A percentile compares a stretch with the other conserved stretches of the same genome.
These are phyloP conservation scores for Colletotrichum lupini DNA, from an alignment of 2,329 filamentous ascomycete genomes.

Conservation along the genomic window DNA sequence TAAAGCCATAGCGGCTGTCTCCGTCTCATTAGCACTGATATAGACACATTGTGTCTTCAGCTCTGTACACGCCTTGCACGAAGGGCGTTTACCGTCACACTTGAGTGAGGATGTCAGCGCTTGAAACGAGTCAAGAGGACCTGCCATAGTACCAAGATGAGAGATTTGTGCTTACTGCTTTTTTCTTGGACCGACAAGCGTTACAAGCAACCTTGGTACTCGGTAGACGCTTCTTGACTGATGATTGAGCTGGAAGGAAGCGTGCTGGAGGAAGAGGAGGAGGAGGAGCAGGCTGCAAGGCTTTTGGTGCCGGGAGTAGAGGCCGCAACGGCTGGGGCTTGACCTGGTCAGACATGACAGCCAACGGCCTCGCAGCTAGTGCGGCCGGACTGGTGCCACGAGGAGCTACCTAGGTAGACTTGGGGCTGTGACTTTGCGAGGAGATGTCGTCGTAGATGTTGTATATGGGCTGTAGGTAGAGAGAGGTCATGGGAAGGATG, in stretches of 20 bases:
- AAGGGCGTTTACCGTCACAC: constrained; percentile 38
- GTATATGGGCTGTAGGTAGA: not conserved
- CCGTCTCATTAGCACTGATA: constrained; percentile 34
- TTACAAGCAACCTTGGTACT: constrained; percentile 39
- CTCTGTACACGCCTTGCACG: constrained; percentile 36
- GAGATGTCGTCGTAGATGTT: not conserved
- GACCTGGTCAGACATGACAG: constrained; percentile 20
- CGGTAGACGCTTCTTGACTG: not conserved
- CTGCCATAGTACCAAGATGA: not conserved
- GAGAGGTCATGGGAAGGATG: not conserved
- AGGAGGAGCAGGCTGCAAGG: not conserved
- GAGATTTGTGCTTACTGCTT: constrained; percentile 33
- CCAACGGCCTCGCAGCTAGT: not conserved
- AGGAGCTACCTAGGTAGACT: not conserved
- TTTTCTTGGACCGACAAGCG: constrained; percentile 39
- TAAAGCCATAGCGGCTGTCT: constrained; percentile 28
- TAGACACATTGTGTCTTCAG: constrained; percentile 35
- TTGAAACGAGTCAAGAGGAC: not conserved
- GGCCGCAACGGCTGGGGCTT: constrained; percentile 19
- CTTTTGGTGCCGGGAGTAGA: constrained; percentile 25
- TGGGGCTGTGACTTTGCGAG: not conserved
- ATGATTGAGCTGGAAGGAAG: constrained; percentile 1
- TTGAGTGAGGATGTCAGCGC: constrained; percentile 16
- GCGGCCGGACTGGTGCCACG: not conserved
- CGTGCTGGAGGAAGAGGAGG: not conserved